These are phyloP conservation scores for Metschnikowia henanensis DNA, from an alignment of 805 yeast genomes.

Conservation along the genomic window DNA sequence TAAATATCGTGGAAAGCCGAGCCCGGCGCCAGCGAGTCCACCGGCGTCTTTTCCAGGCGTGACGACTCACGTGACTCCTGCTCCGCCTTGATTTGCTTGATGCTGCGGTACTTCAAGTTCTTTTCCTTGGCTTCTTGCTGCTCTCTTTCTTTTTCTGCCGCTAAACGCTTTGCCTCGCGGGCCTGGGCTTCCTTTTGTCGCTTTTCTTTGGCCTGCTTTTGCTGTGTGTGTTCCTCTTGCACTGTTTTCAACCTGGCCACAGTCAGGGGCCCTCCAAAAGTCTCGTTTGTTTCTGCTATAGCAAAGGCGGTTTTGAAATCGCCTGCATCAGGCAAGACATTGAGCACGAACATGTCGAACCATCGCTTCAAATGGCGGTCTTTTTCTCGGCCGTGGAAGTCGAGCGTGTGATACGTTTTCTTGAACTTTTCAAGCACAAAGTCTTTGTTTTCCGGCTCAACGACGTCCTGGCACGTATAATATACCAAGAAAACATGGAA, in stretches of 20 bases:
- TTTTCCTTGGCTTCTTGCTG: slow-evolving; percentile 20
- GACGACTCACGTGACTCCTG: slow-evolving; percentile 4
- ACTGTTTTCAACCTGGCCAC: slow-evolving; percentile 16
- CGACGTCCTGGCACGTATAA: slow-evolving; percentile 26
- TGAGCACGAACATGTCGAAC: slow-evolving; percentile 34
- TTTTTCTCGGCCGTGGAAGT: slow-evolving; percentile 8
- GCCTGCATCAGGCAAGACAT: slow-evolving; percentile 33
- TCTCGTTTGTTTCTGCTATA: slow-evolving; percentile 26
- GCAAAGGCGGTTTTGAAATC: slow-evolving; percentile 27
- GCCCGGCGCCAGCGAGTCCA: neutral
- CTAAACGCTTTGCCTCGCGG: slow-evolving; percentile 21
- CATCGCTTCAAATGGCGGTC: slow-evolving; percentile 24
- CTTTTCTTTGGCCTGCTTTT: slow-evolving; percentile 7
- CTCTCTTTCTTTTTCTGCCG: slow-evolving; percentile 17
- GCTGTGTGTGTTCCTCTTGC: slow-evolving; percentile 8
- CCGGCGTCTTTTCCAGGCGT: neutral
- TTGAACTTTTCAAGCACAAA: slow-evolving; percentile 14
- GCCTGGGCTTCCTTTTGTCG: slow-evolving; percentile 16
- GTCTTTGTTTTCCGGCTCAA: slow-evolving; percentile 12
- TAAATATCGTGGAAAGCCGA: slow-evolving; percentile 4
- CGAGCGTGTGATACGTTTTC: slow-evolving; percentile 13
- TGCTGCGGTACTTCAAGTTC: slow-evolving; percentile 29
- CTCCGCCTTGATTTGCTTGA: slow-evolving; percentile 28
- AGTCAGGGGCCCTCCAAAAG: slow-evolving; percentile 13
- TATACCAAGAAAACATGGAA: slow-evolving; percentile 32